Conservation (phyloP, 169 alveolate genomes). For the Eimeria necatrix region DNA sequence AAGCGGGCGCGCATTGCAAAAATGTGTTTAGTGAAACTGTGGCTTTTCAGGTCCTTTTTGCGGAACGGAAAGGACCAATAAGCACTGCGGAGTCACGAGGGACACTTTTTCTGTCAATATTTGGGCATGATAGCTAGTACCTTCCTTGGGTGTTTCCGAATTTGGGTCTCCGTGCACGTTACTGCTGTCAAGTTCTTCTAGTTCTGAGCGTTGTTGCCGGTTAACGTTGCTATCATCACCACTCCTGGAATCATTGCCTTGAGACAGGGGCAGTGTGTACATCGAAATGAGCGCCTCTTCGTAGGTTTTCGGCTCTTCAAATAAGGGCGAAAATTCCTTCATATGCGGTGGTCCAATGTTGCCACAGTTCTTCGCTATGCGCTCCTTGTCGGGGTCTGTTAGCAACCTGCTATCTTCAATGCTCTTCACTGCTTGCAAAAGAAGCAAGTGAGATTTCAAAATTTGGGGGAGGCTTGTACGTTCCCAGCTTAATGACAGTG, state of each 20-base stretch:
- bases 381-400: conserved; percentile 38
- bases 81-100: not conserved
- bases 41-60: not conserved
- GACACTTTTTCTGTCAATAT: not conserved
- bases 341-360: conserved; percentile 8
- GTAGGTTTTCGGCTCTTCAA: not conserved
- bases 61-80: not conserved
- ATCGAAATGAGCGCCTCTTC: conserved; percentile 29
- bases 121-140: not conserved
- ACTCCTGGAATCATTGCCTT: not conserved
- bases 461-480: not conserved
- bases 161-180: not conserved
- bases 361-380: conserved; percentile 30
- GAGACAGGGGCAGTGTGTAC: not conserved
- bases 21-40: too few relatives aligned
- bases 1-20: too few relatives aligned
- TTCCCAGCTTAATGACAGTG: conserved; percentile 52
- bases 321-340: conserved; percentile 24
- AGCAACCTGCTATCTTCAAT: conserved; percentile 41
- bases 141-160: not conserved
- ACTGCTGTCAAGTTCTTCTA: not conserved
- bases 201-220: not conserved
- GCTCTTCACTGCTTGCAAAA: not conserved
- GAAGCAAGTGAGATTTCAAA: conserved; percentile 11
- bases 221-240: not conserved